Percentiles rank a stretch among this genome's conserved stretches.
Conservation (phyloP, 176 grass and related monocot species). For the Typha latifolia region DNA sequence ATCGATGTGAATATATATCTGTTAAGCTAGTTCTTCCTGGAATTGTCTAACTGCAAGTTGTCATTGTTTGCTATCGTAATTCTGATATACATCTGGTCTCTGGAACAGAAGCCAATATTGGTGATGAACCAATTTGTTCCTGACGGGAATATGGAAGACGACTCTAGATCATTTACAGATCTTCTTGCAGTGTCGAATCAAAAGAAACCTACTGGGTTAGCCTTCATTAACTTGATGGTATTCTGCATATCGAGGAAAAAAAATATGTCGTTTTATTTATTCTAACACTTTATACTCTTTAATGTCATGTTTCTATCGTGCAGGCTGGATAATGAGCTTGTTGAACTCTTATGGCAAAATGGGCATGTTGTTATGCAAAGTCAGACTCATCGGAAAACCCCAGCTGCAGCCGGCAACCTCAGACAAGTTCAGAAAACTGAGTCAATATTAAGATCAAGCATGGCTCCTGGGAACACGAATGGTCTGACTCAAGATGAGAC, state of each 20-base stretch:
- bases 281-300: no score
- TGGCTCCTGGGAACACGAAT: slow-evolving; percentile 14
- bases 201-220: background rate
- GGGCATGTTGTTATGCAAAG: slow-evolving; percentile 50
- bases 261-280: no score
- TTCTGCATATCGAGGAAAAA: no score
- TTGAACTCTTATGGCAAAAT: slow-evolving; percentile 84
- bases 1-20: no score
- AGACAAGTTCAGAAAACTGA: slow-evolving; percentile 5
- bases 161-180: background rate
- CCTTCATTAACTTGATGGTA: background rate
- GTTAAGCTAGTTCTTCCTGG: no score
- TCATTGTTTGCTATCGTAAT: no score
- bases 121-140: slow-evolving; percentile 3
- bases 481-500: slow-evolving; percentile 32
- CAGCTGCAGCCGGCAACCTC: background rate
- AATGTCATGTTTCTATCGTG: background rate
- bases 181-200: background rate
- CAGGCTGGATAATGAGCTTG: slow-evolving; percentile 50
- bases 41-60: no score
- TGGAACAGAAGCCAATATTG: background rate
- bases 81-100: no score
- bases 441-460: background rate
- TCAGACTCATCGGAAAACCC: slow-evolving; percentile 27
- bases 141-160: background rate